Conservation (phyloP, 164 flowering plant species). For the Magnolia kwangsiensis region DNA sequence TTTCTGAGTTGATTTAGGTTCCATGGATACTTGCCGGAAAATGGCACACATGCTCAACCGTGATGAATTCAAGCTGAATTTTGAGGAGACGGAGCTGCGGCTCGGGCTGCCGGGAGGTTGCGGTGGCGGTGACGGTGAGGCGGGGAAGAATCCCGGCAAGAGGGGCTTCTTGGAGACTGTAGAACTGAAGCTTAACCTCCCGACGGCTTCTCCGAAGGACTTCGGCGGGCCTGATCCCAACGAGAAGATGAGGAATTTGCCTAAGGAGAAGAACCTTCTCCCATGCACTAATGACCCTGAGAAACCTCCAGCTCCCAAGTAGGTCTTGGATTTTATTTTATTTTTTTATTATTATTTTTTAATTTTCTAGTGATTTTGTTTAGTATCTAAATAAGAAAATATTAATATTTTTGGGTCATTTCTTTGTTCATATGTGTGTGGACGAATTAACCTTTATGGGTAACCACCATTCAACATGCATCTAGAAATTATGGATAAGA, state of each 20-base stretch:
- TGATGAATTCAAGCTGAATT: slow-evolving; percentile 9
- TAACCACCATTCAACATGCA: too few relatives aligned
- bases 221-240: neutral
- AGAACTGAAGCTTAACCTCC: slow-evolving; percentile 79
- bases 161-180: slow-evolving; percentile 65
- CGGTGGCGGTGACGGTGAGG: slow-evolving; percentile 13
- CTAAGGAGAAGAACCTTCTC: slow-evolving; percentile 28
- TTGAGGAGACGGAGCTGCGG: slow-evolving; percentile 15
- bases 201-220: slow-evolving; percentile 8
- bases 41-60: slow-evolving; percentile 22
- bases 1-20: neutral
- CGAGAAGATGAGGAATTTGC: slow-evolving; percentile 20
- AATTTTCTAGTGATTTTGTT: neutral
- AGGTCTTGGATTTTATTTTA: slow-evolving; percentile 9
- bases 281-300: slow-evolving; percentile 34
- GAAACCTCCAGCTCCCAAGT: slow-evolving; percentile 58
- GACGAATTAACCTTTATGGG: too few relatives aligned
- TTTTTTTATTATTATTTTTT: neutral
- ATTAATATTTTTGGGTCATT: neutral
- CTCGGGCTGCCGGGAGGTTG: slow-evolving; percentile 10
- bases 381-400: neutral
- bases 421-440: too few relatives aligned
- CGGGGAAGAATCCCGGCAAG: slow-evolving; percentile 37
- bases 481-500: too few relatives aligned
- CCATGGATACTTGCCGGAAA: slow-evolving; percentile 26